Percentiles rank a stretch among this genome's conserved stretches.
phyloP scores from a whole-genome alignment of 2,329 filamentous ascomycete genomes.

The Calycina herbarum region DNA sequence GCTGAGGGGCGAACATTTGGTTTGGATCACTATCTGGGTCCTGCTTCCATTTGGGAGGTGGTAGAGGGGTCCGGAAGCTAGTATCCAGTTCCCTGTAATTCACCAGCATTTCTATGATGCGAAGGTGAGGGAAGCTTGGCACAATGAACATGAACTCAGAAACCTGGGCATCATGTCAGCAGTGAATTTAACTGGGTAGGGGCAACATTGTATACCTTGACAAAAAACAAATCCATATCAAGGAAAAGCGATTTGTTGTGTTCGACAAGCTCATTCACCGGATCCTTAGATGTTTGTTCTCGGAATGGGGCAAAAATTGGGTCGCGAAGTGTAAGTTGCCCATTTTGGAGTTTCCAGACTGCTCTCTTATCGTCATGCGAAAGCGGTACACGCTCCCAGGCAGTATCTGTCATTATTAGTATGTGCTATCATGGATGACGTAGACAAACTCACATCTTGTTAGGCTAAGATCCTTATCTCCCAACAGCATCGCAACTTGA shows the following conservation, averaged over 20 bases:
- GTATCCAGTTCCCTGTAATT: constrained; percentile 53
- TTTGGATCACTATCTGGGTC: constrained; percentile 53
- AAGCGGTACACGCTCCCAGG: constrained; percentile 57
- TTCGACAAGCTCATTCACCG: constrained; percentile 23
- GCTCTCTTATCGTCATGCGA: constrained; percentile 55
- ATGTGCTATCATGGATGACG: not conserved
- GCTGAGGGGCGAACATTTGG: constrained; percentile 55
- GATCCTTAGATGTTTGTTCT: constrained; percentile 43
- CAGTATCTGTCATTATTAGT: constrained; percentile 48
- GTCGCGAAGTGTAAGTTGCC: constrained; percentile 55
- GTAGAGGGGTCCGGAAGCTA: constrained; percentile 18
- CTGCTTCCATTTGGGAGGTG: constrained; percentile 53
- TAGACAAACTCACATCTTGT: constrained; percentile 54
- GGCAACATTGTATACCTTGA: constrained; percentile 52
- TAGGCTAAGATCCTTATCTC: constrained; percentile 62
- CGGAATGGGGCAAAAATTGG: constrained; percentile 54
- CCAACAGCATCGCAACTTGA: constrained; percentile 62
- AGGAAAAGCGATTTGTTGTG: constrained; percentile 41
- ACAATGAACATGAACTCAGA: constrained; percentile 62
- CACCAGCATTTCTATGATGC: constrained; percentile 54
- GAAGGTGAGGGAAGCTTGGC: constrained; percentile 58
- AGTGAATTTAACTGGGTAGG: constrained; percentile 14
- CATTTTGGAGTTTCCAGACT: constrained; percentile 60
- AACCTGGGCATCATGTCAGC: constrained; percentile 44
- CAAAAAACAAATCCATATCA: constrained; percentile 64